Base-by-base conservation (phyloP, 1,284 basidiomycete genomes). In the Exsudoporus floridanus region DNA sequence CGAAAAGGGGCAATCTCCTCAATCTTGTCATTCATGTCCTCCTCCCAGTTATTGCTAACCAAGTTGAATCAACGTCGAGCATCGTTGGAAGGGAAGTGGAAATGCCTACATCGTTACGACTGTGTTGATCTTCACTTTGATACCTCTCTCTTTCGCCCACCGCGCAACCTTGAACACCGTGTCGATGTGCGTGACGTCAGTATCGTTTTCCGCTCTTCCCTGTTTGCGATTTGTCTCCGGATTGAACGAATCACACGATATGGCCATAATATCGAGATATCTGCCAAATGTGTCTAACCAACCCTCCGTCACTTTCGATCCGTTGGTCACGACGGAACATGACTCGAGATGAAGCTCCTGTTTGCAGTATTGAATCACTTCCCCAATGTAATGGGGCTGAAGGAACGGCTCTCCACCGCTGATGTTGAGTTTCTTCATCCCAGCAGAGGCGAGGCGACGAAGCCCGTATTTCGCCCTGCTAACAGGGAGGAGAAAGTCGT, bases 401-500 rank as follows among this genome's bases (percentile, higher is more conserved):
- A 77, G 67, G 51, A 75, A 74, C 0, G 74, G 74, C 40, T 77
- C 74, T 0, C 74, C 74, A 2, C 75, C 75, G 41, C 68, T 70
- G 49, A 75, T 74, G 50, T 77, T 75, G n/a, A 76, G 60, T 44
- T 77, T 77, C 48, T 60, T 64, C 74, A 77, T 76, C 0, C 75
- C 74, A 0, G 67, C 66, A 3, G 70, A 60, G 1, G 52, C 65
- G 2, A 76, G 70, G 33, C 76, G 52, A 9, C 71, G 64, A 10
- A 76, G 68, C 0, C 66, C 75, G 2, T 59, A 56, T 42, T 74
- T 74, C 3, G 70, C 73, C 66, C 3, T 74, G n/a, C n/a, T 69
- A 1, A 74, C 18, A 1, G 67, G 69, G 8, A 73, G 61, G 19
- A 74, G 67, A 10, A 52, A 58, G 0, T 65, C 41, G 25, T 70